Conservation (phyloP, 2,329 filamentous ascomycete genomes). For the Sporothrix euskadiensis region DNA sequence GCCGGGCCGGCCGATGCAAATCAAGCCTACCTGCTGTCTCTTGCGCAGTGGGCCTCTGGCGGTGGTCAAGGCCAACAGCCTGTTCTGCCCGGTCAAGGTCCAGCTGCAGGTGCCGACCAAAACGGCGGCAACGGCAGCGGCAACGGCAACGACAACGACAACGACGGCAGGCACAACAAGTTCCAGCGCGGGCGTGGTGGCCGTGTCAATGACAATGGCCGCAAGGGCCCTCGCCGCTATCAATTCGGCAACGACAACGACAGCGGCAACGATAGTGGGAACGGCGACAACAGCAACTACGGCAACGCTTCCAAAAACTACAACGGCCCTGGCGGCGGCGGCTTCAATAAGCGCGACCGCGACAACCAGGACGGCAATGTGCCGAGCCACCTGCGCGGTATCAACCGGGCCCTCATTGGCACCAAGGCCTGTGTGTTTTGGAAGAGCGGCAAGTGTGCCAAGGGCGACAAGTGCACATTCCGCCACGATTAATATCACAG, state of each 20-base stretch:
- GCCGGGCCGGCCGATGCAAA: slow-evolving; percentile 2
- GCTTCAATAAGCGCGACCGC: slow-evolving; percentile 32
- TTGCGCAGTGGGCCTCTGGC: slow-evolving; percentile 29
- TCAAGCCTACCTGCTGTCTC: slow-evolving; percentile 28
- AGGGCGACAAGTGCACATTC: slow-evolving; percentile 73
- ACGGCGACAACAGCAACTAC: background rate
- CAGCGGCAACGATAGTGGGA: background rate
- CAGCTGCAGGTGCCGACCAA: background rate
- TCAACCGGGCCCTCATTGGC: slow-evolving; percentile 61
- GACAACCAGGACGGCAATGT: slow-evolving; percentile 39
- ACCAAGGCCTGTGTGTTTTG: slow-evolving; percentile 71
- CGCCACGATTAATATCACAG: slow-evolving; percentile 55
- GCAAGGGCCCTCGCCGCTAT: background rate
- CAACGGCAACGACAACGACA: too few species aligned
- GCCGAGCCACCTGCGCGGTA: slow-evolving; percentile 44
- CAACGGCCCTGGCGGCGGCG: background rate
- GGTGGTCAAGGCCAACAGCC: background rate
- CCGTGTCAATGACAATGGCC: background rate
- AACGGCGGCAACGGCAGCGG: background rate
- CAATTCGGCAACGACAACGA: background rate
- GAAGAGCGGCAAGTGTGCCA: slow-evolving; percentile 69
- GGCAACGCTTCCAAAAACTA: background rate
- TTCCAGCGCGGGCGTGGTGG: background rate
- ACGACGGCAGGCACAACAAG: background rate
- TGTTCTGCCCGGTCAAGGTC: slow-evolving; percentile 1